Evolutionary conservation across 768 basidiomycete species (phyloP).

Genomic region (Leccinum fibrillosum): DNA sequence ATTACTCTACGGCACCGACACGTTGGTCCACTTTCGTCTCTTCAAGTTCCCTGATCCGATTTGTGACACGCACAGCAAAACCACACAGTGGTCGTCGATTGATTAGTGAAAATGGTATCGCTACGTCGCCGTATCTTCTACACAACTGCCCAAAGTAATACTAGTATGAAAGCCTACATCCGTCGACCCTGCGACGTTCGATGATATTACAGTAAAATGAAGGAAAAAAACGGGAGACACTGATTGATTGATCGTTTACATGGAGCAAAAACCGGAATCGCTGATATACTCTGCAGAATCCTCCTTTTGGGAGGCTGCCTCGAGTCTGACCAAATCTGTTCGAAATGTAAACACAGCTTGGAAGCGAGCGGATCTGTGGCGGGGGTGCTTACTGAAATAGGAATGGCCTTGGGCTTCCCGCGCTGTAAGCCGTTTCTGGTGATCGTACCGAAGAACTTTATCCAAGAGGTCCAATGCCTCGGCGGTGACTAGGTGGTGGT

Average conservation of each 20-base stretch:
- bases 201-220: neutral
- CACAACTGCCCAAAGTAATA: slow-evolving; percentile 6
- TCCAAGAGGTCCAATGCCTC: slow-evolving; percentile 69
- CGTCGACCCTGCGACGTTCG: slow-evolving; percentile 1
- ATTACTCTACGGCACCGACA: slow-evolving; percentile 21
- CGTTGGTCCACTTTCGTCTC: slow-evolving; percentile 21
- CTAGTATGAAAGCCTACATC: slow-evolving; percentile 5
- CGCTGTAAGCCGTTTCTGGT: slow-evolving; percentile 64
- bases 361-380: slow-evolving; percentile 17
- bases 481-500: slow-evolving; percentile 53
- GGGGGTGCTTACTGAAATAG: slow-evolving; percentile 51
- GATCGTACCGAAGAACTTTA: slow-evolving; percentile 65
- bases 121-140: slow-evolving; percentile 14
- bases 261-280: slow-evolving; percentile 49
- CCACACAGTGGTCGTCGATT: slow-evolving; percentile 9
- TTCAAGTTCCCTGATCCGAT: slow-evolving; percentile 10
- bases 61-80: slow-evolving; percentile 5
- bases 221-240: neutral
- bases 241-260: slow-evolving; percentile 13
- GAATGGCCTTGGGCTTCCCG: slow-evolving; percentile 63
- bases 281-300: slow-evolving; percentile 41
- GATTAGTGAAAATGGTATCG: slow-evolving; percentile 4
- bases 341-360: slow-evolving; percentile 17
- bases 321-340: slow-evolving; percentile 47
- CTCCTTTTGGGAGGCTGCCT: slow-evolving; percentile 41